A percentile compares a stretch with the other conserved stretches of the same genome.
These are phyloP conservation scores for Agrocybe praecox DNA, from an alignment of 768 basidiomycete genomes.

Conservation along the genomic window DNA sequence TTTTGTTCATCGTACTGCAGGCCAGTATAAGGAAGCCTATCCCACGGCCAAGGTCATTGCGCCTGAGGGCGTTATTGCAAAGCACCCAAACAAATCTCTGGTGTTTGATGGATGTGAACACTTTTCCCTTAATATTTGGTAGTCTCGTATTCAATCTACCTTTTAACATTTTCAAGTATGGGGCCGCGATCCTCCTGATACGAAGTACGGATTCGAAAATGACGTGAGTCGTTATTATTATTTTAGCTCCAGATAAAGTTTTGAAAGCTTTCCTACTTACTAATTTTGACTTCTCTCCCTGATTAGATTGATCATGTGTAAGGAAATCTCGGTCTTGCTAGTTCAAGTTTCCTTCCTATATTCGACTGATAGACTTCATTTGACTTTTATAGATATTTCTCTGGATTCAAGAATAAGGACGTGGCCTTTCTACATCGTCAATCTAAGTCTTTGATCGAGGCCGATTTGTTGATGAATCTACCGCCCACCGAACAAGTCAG, in stretches of 20 bases:
- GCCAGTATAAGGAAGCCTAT: slow-evolving; percentile 69
- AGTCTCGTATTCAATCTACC: too few relatives aligned
- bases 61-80: slow-evolving; percentile 54
- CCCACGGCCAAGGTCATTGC: slow-evolving; percentile 74
- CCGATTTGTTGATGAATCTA: slow-evolving; percentile 84
- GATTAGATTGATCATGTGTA: slow-evolving; percentile 58
- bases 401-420: slow-evolving; percentile 75
- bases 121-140: not conserved
- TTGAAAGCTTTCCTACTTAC: too few relatives aligned
- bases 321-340: not conserved
- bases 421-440: slow-evolving; percentile 79
- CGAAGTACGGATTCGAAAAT: slow-evolving; percentile 78
- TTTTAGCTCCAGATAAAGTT: not conserved
- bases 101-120: slow-evolving; percentile 64
- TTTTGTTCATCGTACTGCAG: slow-evolving; percentile 24
- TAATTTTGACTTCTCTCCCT: too few relatives aligned
- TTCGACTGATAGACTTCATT: too few relatives aligned
- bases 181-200: slow-evolving; percentile 63
- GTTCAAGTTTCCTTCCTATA: too few relatives aligned
- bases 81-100: slow-evolving; percentile 53
- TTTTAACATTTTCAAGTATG: slow-evolving; percentile 50
- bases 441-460: slow-evolving; percentile 74
- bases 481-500: slow-evolving; percentile 74
- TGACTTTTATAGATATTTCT: slow-evolving; percentile 69
- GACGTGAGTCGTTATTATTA: slow-evolving; percentile 39